A percentile compares a stretch with the other conserved stretches of the same genome.
Conservation (phyloP, 2,329 filamentous ascomycete species). For the Aspergillus novofumigatus region DNA sequence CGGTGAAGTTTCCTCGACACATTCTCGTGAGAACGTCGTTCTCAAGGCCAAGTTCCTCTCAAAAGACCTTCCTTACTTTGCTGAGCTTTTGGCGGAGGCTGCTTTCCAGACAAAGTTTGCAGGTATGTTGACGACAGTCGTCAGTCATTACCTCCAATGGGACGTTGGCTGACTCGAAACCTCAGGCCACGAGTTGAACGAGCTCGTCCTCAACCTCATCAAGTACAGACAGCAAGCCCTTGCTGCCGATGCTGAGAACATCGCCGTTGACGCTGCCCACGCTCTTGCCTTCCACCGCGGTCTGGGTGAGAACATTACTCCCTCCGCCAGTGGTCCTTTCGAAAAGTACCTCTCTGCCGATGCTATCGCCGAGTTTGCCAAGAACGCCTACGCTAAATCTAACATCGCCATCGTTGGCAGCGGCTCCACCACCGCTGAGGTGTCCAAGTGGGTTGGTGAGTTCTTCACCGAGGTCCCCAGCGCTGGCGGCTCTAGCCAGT, state of each 20-base stretch:
- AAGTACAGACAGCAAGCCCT: constrained; percentile 72
- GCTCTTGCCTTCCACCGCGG: constrained; percentile 87
- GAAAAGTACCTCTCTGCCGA: constrained; percentile 77
- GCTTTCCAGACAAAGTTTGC: constrained; percentile 82
- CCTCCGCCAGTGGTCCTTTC: constrained; percentile 66
- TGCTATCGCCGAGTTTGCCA: constrained; percentile 70
- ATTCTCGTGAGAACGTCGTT: constrained; percentile 89
- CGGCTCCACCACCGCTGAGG: constrained; percentile 69
- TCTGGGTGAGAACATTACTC: constrained; percentile 74
- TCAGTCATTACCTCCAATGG: constrained; percentile 1
- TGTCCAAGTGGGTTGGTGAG: constrained; percentile 85
- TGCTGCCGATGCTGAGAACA: constrained; percentile 57
- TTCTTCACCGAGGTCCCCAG: constrained; percentile 76
- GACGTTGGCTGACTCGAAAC: constrained; percentile 13
- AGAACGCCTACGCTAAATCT: constrained; percentile 76
- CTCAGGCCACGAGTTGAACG: constrained; percentile 81
- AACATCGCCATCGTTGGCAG: constrained; percentile 92
- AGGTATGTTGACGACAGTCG: constrained; percentile 40
- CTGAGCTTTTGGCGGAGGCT: constrained; percentile 91
- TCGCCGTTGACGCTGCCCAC: constrained; percentile 85
- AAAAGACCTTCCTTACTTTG: constrained; percentile 94
- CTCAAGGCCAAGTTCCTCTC: constrained; percentile 92
- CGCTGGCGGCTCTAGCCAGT: constrained; percentile 45
- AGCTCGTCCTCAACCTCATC: constrained; percentile 77
- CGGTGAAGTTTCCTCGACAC: constrained; percentile 79